Evolutionary conservation across 2,329 filamentous ascomycete genomes (phyloP).

Genomic region (Botrytis paeoniae): DNA sequence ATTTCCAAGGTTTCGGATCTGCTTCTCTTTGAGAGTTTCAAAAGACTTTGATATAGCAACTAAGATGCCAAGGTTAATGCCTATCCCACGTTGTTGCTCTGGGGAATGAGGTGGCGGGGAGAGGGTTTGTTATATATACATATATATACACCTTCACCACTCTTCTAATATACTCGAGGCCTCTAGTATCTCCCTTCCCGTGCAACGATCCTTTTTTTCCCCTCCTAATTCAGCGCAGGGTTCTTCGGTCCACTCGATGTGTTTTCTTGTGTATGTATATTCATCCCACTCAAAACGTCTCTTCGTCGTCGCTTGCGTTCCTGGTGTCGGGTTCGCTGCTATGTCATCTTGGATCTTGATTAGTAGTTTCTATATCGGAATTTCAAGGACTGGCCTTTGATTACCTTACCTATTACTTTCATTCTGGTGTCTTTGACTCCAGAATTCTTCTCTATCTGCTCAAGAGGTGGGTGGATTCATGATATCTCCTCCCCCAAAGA

Average conservation of each 20-base stretch:
- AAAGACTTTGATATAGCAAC: neutral
- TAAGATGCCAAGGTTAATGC: neutral
- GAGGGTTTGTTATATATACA: neutral
- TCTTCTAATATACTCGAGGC: neutral
- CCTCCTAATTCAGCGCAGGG: neutral
- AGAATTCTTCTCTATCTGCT: neutral
- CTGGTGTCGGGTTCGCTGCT: neutral
- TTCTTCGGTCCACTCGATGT: neutral
- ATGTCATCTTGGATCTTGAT: neutral
- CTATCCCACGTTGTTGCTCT: neutral
- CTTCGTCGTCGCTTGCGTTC: neutral
- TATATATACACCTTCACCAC: neutral
- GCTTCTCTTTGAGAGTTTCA: neutral
- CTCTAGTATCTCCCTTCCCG: no score
- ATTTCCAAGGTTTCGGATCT: neutral
- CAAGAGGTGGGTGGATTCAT: neutral
- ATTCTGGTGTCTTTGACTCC: no score
- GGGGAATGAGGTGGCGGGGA: no score
- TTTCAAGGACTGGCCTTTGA: accelerated
- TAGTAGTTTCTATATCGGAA: neutral
- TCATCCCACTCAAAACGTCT: neutral
- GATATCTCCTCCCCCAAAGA: no score
- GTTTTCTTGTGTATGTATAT: neutral
- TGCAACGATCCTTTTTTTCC: neutral
- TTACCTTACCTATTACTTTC: no score